Evolutionary conservation across 441 rosid genomes (phyloP).

Genomic region (Lepidium campestre): DNA sequence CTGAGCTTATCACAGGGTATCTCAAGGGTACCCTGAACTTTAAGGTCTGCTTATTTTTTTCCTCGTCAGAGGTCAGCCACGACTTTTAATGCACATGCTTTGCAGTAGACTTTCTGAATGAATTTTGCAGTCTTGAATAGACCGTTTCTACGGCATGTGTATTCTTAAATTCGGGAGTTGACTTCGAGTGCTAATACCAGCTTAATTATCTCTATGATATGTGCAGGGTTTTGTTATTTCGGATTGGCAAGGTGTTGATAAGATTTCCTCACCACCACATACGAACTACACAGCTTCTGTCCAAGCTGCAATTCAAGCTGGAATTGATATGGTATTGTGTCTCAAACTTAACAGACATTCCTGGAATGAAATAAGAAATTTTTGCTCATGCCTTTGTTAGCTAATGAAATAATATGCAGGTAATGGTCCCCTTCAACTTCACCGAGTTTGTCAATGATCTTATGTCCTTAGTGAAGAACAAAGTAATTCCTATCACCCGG

Average conservation of each 20-base stretch:
- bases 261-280: conserved; percentile 51
- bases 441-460: conserved; percentile 63
- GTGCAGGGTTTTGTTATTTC: conserved; percentile 72
- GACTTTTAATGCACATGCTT: not conserved
- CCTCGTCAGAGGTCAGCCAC: not conserved
- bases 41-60: conserved; percentile 33
- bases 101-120: conserved; percentile 10
- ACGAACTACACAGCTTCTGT: conserved; percentile 58
- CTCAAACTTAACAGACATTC: conserved; percentile 4
- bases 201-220: conserved; percentile 13
- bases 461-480: conserved; percentile 46
- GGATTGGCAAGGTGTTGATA: conserved; percentile 74
- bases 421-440: conserved; percentile 68
- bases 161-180: not conserved
- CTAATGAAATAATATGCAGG: conserved; percentile 35
- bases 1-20: conserved; percentile 45
- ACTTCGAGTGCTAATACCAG: not conserved
- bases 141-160: not conserved
- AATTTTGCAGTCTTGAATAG: not conserved
- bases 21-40: conserved; percentile 57
- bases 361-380: not conserved
- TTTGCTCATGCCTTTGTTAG: not conserved
- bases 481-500: conserved; percentile 51
- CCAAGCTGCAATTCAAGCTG: conserved; percentile 58
- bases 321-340: conserved; percentile 62